Base-by-base conservation (phyloP, 179 eudicot genomes). In the Beta lomatogona region DNA sequence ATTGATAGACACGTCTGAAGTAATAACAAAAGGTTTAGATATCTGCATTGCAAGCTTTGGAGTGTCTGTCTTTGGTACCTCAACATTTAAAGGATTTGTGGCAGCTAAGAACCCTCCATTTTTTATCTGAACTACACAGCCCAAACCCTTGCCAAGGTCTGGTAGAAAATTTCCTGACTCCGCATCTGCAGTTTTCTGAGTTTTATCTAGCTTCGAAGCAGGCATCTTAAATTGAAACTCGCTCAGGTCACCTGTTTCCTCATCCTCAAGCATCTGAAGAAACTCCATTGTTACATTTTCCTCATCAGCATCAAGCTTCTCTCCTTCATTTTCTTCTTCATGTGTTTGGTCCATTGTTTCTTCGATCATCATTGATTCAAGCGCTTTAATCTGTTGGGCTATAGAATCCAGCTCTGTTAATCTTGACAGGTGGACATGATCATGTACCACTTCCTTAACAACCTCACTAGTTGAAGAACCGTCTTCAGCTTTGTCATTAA, bases 31-130 rank as follows among this genome's bases (percentile, higher is more conserved):
- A 16, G 98, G 99, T 77, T 85, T 92, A 44, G 97, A 91, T 71
- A 91, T 76, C 83, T 96, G 99, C 92, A 96, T 86, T 19, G 99
- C 98, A 11, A 96, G 96, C 82, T 96, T 96, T 9, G 98, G 97
- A 44, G 90, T 87, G 36, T 96, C 98, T 71, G 89, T 96, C 82
- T 87, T 90, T 5, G 80, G 57, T 78, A 92, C 79, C 48, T 75
- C 76, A 25, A 87, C 85, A 73, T 94, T 91, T 4, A 86, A 83
- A 76, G 98, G 99, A 78, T 96, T 96, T 89, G 84, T 80, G 19
- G 99, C 91, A 9, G 91, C 93, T 77, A 96, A 89, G 78, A 83
- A 93, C 69, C 99, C 99, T 15, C 98, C 98, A 69, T 92, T 89
- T 85, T 89, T 87, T 41, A 97, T 96, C 84, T 92, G 99, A 76